A percentile compares a stretch with the other conserved stretches of the same genome.
phyloP scores from a whole-genome alignment of 805 yeast genomes.

The Schwanniomyces pseudopolymorphus region DNA sequence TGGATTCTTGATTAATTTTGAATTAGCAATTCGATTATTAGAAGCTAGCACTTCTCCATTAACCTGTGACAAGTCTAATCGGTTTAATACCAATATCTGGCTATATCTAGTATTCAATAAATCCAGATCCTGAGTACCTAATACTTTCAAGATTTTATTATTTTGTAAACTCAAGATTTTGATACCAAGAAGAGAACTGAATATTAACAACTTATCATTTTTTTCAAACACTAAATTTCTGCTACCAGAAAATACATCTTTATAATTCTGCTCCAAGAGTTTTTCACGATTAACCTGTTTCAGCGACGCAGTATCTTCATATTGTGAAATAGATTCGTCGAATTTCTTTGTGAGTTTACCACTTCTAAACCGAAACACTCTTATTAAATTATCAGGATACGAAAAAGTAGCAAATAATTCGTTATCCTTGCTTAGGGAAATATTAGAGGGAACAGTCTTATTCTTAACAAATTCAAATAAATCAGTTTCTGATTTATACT shows the following conservation, averaged over 20 bases:
- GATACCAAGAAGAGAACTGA: conserved; percentile 10
- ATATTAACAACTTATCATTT: conserved; percentile 8
- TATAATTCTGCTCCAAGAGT: not conserved
- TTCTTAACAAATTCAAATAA: conserved; percentile 29
- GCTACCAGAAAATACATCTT: not conserved
- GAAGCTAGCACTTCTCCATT: conserved; percentile 15
- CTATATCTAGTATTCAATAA: conserved; percentile 5
- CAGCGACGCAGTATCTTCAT: conserved; percentile 3
- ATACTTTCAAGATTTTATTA: conserved; percentile 5
- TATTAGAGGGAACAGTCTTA: conserved; percentile 20
- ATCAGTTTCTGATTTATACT: conserved; percentile 39
- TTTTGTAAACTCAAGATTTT: conserved; percentile 9
- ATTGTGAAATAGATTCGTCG: conserved; percentile 6
- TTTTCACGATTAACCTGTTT: conserved; percentile 3
- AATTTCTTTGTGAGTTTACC: conserved; percentile 25
- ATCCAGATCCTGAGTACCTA: conserved; percentile 12
- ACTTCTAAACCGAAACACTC: conserved; percentile 28
- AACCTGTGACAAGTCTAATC: conserved; percentile 7
- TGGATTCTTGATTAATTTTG: conserved; percentile 11
- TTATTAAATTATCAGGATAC: conserved; percentile 27
- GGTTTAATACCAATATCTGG: conserved; percentile 11
- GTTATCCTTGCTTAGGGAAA: conserved; percentile 23
- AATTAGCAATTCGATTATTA: conserved; percentile 14
- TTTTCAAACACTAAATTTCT: conserved; percentile 8
- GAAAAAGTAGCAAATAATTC: conserved; percentile 27